These are phyloP conservation scores for Pythium volutum DNA, from an alignment of 352 stramenopile genomes.

Conservation along the genomic window DNA sequence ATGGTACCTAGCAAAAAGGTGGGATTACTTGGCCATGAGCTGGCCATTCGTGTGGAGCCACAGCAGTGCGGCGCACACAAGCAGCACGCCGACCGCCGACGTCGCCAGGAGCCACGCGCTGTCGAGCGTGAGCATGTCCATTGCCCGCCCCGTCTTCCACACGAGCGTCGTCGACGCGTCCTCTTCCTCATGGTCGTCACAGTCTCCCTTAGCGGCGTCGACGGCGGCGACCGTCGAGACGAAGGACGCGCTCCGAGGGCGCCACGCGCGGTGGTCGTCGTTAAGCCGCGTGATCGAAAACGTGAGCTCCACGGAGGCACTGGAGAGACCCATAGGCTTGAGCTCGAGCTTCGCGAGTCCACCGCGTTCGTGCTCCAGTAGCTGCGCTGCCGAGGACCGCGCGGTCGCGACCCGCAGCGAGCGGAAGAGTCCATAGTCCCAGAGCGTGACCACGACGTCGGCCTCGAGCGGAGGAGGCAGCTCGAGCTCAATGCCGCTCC, in stretches of 20 bases:
- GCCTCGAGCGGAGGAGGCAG: constrained; percentile 38
- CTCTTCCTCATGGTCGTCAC: constrained; percentile 1
- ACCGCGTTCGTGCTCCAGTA: constrained; percentile 35
- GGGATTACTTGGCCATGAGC: constrained; percentile 8
- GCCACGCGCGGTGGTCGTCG: constrained; percentile 8
- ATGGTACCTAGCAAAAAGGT: constrained; percentile 2
- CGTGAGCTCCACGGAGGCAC: constrained; percentile 32
- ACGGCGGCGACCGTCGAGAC: constrained; percentile 14
- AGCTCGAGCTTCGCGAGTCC: constrained; percentile 49
- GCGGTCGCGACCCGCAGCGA: constrained; percentile 54
- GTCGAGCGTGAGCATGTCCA: constrained; percentile 7
- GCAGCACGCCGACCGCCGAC: constrained; percentile 9
- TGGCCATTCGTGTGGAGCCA: constrained; percentile 18
- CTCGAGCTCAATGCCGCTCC: constrained; percentile 22
- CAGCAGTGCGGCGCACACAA: constrained; percentile 8
- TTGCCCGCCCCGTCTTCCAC: neutral
- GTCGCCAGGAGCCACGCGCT: constrained; percentile 10
- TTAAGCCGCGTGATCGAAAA: constrained; percentile 7
- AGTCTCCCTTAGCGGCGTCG: constrained; percentile 11
- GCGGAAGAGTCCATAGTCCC: constrained; percentile 62
- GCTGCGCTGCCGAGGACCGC: constrained; percentile 38
- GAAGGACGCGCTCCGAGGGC: constrained; percentile 8
- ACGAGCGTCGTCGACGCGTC: neutral
- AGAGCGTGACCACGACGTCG: constrained; percentile 43
- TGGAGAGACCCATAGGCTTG: constrained; percentile 30